These are phyloP conservation scores for Septoria petroselini DNA, from an alignment of 2,329 filamentous ascomycete species.

Conservation along the genomic window DNA sequence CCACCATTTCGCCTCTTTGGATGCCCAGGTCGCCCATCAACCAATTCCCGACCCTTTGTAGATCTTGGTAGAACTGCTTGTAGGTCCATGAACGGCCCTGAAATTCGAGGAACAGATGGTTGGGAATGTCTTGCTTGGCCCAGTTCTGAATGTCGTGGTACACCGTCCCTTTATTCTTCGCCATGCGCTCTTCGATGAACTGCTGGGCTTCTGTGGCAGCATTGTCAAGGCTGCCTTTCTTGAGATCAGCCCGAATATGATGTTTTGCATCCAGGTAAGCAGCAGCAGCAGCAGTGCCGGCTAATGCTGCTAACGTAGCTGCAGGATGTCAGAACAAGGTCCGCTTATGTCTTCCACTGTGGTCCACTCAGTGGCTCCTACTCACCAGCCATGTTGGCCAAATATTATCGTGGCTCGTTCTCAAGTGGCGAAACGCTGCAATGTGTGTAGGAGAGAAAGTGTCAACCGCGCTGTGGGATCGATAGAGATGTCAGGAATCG, in stretches of 20 bases:
- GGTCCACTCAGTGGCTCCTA: neutral
- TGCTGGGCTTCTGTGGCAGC: conserved; percentile 25
- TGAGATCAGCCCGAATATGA: conserved; percentile 62
- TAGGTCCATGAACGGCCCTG: conserved; percentile 60
- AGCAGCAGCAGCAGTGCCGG: conserved; percentile 31
- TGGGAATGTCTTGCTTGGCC: conserved; percentile 25
- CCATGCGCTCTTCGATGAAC: conserved; percentile 27
- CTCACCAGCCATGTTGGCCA: conserved; percentile 11
- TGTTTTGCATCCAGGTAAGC: conserved; percentile 68
- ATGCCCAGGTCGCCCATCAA: conserved; percentile 57
- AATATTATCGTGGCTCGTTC: too few relatives aligned
- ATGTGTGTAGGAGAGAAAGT: too few relatives aligned
- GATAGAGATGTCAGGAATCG: too few relatives aligned
- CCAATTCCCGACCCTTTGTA: conserved; percentile 71
- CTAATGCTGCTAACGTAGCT: conserved; percentile 29
- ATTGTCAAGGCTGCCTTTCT: conserved; percentile 26
- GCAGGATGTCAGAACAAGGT: conserved; percentile 4
- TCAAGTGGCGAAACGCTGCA: too few relatives aligned
- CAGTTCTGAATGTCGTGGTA: conserved; percentile 32
- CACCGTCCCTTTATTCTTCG: conserved; percentile 23
- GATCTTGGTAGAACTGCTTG: conserved; percentile 64
- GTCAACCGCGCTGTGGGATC: too few relatives aligned
- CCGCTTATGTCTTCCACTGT: neutral
- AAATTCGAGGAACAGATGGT: conserved; percentile 31
- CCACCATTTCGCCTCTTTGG: conserved; percentile 35